A percentile compares a stretch with the other conserved stretches of the same genome.
Evolutionary conservation across 2,329 filamentous ascomycete species (phyloP).

Genomic region (Penicillium sp.): DNA sequence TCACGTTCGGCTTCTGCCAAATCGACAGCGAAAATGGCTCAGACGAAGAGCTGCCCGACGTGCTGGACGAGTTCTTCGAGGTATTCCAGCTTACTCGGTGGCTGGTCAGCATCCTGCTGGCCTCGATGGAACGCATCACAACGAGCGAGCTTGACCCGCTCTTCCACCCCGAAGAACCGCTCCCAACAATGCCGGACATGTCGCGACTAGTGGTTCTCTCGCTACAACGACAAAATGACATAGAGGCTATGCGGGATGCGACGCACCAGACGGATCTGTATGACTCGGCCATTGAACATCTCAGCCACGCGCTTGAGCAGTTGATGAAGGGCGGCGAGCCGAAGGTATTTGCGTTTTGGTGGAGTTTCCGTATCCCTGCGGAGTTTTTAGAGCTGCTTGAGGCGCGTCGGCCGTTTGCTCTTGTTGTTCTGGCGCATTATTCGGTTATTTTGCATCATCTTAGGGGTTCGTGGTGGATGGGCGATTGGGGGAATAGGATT

Average conservation of each 20-base stretch:
- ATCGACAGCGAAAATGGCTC: slow-evolving; percentile 13
- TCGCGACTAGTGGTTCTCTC: slow-evolving; percentile 32
- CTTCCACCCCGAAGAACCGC: slow-evolving; percentile 21
- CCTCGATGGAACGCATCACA: slow-evolving; percentile 25
- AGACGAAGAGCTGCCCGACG: slow-evolving; percentile 8
- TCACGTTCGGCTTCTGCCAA: slow-evolving; percentile 35
- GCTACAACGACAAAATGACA: slow-evolving; percentile 28
- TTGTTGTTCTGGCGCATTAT: slow-evolving; percentile 48
- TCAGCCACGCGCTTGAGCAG: slow-evolving; percentile 29
- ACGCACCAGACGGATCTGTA: slow-evolving; percentile 31
- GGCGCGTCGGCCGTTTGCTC: slow-evolving; percentile 41
- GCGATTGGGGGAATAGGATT: slow-evolving; percentile 64
- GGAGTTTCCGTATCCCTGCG: slow-evolving; percentile 63
- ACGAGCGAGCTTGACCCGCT: slow-evolving; percentile 31
- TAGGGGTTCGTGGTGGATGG: slow-evolving; percentile 67
- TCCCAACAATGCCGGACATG: slow-evolving; percentile 38
- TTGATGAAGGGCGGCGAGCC: slow-evolving; percentile 34
- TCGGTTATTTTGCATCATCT: slow-evolving; percentile 57
- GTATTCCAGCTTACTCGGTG: slow-evolving; percentile 33
- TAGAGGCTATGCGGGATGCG: slow-evolving; percentile 21
- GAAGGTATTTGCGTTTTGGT: slow-evolving; percentile 49
- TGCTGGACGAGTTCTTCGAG: slow-evolving; percentile 34
- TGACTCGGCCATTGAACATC: slow-evolving; percentile 28
- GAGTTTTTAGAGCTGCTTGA: slow-evolving; percentile 53
- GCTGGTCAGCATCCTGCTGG: slow-evolving; percentile 29